phyloP scores from a whole-genome alignment of 2,329 filamentous ascomycete species.

The Talaromyces sp. region DNA sequence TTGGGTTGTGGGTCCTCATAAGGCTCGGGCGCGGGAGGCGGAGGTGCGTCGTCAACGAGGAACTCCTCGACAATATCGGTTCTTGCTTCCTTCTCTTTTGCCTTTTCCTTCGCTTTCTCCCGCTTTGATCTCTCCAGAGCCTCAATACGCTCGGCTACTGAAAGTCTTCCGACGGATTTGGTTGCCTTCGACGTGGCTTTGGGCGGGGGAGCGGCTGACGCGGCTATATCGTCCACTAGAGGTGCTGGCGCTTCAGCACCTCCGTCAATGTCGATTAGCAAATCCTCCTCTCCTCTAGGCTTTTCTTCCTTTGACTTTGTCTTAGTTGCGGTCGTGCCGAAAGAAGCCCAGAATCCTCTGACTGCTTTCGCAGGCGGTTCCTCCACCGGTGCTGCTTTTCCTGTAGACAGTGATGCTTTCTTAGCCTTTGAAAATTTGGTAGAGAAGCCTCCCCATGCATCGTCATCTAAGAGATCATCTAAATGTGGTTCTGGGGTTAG shows the following conservation, averaged over 20 bases:
- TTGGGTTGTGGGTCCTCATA: slow-evolving; percentile 16
- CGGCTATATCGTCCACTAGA: slow-evolving; percentile 36
- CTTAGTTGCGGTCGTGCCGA: slow-evolving; percentile 37
- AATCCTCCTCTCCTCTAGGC: slow-evolving; percentile 30
- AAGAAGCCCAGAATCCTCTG: slow-evolving; percentile 42
- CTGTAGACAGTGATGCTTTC: slow-evolving; percentile 41
- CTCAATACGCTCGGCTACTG: slow-evolving; percentile 52
- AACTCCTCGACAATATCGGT: slow-evolving; percentile 34
- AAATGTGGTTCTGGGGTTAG: slow-evolving; percentile 34
- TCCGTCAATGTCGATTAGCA: slow-evolving; percentile 34
- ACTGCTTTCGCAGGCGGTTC: slow-evolving; percentile 34
- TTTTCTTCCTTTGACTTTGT: slow-evolving; percentile 43
- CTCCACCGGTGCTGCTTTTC: slow-evolving; percentile 25
- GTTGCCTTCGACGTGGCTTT: slow-evolving; percentile 39
- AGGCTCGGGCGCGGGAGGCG: slow-evolving; percentile 29
- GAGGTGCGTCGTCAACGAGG: slow-evolving; percentile 27
- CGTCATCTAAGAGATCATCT: slow-evolving; percentile 27
- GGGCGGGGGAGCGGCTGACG: slow-evolving; percentile 38
- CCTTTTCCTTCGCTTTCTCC: slow-evolving; percentile 35
- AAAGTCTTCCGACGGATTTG: slow-evolving; percentile 39
- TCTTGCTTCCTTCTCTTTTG: slow-evolving; percentile 31
- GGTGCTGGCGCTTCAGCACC: slow-evolving; percentile 32
- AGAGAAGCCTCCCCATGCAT: slow-evolving; percentile 36
- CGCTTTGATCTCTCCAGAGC: slow-evolving; percentile 40
- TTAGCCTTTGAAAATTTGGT: slow-evolving; percentile 36